A percentile compares a stretch with the other conserved stretches of the same genome.
Conservation (phyloP, 805 yeast genomes). For the Diddensiella santjacobensis region DNA sequence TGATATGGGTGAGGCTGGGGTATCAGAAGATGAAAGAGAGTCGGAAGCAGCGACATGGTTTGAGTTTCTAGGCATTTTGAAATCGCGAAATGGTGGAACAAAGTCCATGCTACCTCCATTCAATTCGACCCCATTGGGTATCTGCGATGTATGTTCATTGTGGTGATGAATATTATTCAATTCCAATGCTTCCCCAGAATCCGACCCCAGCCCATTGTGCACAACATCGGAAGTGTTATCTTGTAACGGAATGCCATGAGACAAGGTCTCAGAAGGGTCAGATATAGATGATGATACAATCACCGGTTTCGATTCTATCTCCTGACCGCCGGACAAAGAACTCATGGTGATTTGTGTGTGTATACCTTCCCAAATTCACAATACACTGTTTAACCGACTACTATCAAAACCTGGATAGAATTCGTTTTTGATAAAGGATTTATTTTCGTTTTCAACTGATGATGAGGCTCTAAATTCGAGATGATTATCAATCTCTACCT, state of each 20-base stretch:
- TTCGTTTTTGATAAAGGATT: no score
- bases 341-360: background rate
- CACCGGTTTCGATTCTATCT: conserved; percentile 2
- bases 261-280: background rate
- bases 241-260: background rate
- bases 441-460: no score
- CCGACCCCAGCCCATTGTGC: background rate
- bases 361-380: background rate
- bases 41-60: background rate
- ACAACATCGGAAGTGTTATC: background rate
- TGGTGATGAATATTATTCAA: no score
- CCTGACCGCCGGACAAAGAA: background rate
- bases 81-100: background rate
- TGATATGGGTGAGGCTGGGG: background rate
- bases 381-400: no score
- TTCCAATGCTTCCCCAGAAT: background rate
- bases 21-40: background rate
- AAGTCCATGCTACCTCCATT: background rate
- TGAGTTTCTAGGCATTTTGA: background rate
- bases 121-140: background rate
- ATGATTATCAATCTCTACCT: no score
- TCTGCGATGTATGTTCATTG: no score
- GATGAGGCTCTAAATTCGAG: no score
- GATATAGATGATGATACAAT: conserved; percentile 6
- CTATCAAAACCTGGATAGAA: no score